These are phyloP conservation scores for Discostella pseudostelligera DNA, from an alignment of 108 stramenopile species.

Conservation along the genomic window DNA sequence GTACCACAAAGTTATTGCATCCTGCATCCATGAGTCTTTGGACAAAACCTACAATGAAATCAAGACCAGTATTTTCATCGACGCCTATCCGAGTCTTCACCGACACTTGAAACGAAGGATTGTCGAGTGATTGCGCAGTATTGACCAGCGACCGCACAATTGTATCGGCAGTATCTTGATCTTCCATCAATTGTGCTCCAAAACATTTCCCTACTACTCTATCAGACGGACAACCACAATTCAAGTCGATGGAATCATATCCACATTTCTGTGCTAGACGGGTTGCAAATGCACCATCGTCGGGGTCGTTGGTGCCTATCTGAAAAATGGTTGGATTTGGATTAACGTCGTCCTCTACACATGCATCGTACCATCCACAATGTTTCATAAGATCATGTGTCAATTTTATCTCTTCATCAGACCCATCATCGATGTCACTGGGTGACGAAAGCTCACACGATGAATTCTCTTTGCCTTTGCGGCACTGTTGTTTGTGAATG, in stretches of 20 bases:
- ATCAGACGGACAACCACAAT: slow-evolving; percentile 71
- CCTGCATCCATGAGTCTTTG: slow-evolving; percentile 34
- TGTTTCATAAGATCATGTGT: slow-evolving; percentile 29
- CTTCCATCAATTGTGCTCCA: slow-evolving; percentile 58
- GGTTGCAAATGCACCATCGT: slow-evolving; percentile 43
- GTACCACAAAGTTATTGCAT: slow-evolving; percentile 62
- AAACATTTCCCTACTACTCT: slow-evolving; percentile 52
- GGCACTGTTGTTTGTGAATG: neutral
- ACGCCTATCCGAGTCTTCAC: slow-evolving; percentile 77
- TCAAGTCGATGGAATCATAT: slow-evolving; percentile 77
- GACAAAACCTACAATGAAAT: slow-evolving; percentile 50
- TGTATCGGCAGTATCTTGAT: slow-evolving; percentile 25
- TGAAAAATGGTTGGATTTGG: slow-evolving; percentile 70
- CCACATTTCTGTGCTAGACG: slow-evolving; percentile 42
- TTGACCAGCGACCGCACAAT: slow-evolving; percentile 30
- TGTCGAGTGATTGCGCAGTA: slow-evolving; percentile 9
- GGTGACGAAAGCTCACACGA: slow-evolving; percentile 7
- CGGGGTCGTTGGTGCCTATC: slow-evolving; percentile 63
- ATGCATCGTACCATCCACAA: slow-evolving; percentile 49
- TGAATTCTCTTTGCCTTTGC: slow-evolving; percentile 8
- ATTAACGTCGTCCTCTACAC: slow-evolving; percentile 15
- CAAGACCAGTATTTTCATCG: slow-evolving; percentile 55
- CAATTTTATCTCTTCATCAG: slow-evolving; percentile 15
- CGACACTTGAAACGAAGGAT: slow-evolving; percentile 35
- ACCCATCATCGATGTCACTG: neutral